Evolutionary conservation across 345 rosid species (phyloP), one percentile per base, ranked within the genome.

Genomic region (Anacardium occidentale): DNA sequence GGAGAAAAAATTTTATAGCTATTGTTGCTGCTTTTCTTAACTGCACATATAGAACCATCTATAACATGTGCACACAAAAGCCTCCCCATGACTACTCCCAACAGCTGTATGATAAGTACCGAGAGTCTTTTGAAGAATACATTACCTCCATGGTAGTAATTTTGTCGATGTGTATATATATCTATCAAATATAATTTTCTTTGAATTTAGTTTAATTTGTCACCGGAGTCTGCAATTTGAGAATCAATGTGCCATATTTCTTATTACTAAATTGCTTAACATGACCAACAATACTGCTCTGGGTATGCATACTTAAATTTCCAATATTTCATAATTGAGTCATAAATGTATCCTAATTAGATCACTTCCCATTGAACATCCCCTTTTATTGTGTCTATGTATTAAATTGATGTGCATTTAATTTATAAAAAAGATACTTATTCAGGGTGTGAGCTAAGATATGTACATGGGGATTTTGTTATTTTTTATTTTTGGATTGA

Each of bases 1-100:
- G 32, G 32, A 29, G 32, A 29, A 1, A 29, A 29, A 29, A 29
- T 29, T 29, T 7, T 7, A 0, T 20, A 17, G 25, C 50, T 24
- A 34, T 32, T 50, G 21, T n/a, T 9, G 18, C 1, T 74, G 58
- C 32, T 45, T 68, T 40, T 67, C 63, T 69, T 78, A 63, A 21
- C 47, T 64, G 3, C 76, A 22, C 32, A 29, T 25, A 42, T 84
- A 90, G 96, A 29, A 86, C 86, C 18, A 83, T 90, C 66, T 87
- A 87, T 64, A 84, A 87, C 51, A 85, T 89, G 89, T 89, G 93
- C 18, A 82, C 88, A 1, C 89, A 89, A 66, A 85, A 82, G 83
- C 85, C 91, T 0, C 88, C 89, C 17, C 78, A 84, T 14, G 87
- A 89, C 55, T 87, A 84, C 66, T 82, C 94, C 3, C 85, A 87